Evolutionary conservation across 352 stramenopile species (phyloP).

Genomic region (Blastocystis hominis): DNA sequence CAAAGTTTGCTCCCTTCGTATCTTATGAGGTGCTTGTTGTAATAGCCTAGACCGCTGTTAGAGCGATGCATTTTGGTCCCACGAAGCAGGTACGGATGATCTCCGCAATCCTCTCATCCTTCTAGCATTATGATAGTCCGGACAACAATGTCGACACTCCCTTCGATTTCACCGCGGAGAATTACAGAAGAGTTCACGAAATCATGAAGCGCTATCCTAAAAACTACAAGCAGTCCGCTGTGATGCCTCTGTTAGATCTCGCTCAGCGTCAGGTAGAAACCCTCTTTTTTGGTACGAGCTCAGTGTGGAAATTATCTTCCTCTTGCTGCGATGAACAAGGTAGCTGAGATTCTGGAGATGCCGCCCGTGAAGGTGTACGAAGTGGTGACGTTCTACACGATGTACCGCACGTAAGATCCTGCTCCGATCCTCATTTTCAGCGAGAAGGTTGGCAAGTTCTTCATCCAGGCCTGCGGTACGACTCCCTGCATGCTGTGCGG

Average conservation of each 20-base stretch:
- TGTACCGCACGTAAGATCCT: slow-evolving; percentile 77
- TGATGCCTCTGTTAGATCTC: slow-evolving; percentile 94
- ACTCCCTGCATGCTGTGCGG: slow-evolving; percentile 99
- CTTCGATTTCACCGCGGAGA: slow-evolving; percentile 95
- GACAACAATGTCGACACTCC: slow-evolving; percentile 86
- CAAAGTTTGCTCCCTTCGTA: slow-evolving; percentile 42
- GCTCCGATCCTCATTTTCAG: slow-evolving; percentile 17
- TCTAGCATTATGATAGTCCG: slow-evolving; percentile 58
- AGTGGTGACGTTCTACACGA: slow-evolving; percentile 98
- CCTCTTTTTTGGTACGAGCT: slow-evolving; percentile 62
- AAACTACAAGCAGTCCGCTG: slow-evolving; percentile 95
- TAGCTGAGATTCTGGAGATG: slow-evolving; percentile 88
- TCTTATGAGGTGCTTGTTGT: background rate
- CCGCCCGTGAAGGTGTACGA: slow-evolving; percentile 91
- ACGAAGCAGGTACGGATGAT: background rate
- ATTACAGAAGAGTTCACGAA: slow-evolving; percentile 83
- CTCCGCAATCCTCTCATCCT: background rate
- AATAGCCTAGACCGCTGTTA: background rate
- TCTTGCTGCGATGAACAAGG: slow-evolving; percentile 96
- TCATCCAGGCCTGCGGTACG: slow-evolving; percentile 92
- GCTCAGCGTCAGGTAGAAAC: slow-evolving; percentile 70
- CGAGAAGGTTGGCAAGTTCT: slow-evolving; percentile 85
- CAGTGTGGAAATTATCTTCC: slow-evolving; percentile 93
- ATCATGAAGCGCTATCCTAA: slow-evolving; percentile 92
- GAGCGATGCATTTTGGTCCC: background rate